These are phyloP conservation scores for Bruguiera sexangula DNA, from an alignment of 345 rosid species.

Conservation along the genomic window DNA sequence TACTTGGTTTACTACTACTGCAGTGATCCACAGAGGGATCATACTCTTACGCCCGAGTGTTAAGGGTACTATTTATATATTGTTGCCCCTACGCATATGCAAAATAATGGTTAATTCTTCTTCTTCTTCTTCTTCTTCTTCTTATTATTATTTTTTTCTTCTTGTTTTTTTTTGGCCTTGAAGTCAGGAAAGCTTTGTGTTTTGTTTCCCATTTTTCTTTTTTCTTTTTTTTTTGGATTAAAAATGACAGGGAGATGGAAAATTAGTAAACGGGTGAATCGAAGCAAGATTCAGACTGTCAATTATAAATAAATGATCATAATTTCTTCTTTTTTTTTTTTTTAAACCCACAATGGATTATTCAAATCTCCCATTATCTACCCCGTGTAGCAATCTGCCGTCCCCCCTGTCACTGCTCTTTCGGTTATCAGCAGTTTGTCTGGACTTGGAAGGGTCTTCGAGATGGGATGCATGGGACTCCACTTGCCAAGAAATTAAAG, in stretches of 20 bases:
- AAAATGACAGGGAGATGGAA: background rate
- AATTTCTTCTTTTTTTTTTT: too few species aligned
- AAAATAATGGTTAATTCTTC: background rate
- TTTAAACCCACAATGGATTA: too few species aligned
- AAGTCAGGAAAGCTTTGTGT: too few species aligned
- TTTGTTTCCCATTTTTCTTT: too few species aligned
- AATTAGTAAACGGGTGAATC: background rate
- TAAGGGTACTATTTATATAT: conserved; percentile 5
- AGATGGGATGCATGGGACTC: conserved; percentile 47
- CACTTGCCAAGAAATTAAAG: conserved; percentile 21
- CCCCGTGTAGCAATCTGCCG: too few species aligned
- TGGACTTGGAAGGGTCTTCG: conserved; percentile 25
- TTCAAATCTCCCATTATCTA: too few species aligned
- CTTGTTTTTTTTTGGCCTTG: too few species aligned
- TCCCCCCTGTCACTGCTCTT: background rate
- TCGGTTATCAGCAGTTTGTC: background rate
- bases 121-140: background rate
- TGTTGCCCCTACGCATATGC: background rate
- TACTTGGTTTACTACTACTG: conserved; percentile 80
- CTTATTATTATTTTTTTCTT: too few species aligned
- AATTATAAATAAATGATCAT: too few species aligned
- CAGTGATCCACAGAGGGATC: conserved; percentile 74
- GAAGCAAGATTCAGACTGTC: too few species aligned
- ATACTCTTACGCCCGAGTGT: conserved; percentile 77
- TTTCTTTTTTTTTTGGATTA: background rate